Base-by-base conservation (phyloP, 2,329 filamentous ascomycete species). In the Pseudocercospora pini-densiflorae region DNA sequence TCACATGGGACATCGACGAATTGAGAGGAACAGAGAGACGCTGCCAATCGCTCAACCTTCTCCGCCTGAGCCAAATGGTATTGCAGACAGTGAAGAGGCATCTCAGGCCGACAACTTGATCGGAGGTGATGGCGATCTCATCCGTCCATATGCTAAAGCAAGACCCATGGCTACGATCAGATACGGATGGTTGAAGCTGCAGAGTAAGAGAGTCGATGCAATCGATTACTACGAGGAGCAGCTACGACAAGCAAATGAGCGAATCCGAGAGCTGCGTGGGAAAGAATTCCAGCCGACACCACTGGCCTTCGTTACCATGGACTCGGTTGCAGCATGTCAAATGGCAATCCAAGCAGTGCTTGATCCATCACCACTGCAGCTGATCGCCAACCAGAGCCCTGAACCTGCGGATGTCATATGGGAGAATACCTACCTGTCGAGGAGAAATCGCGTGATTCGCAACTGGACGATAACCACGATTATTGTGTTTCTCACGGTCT, bases 281-380 rank as follows among this genome's bases (percentile, higher is more conserved):
- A 92, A 92, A 77, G 86, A 91, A 3, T 98, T 93, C 73, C 82
- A 86, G 5, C 85, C 95, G 0, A 94, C 90, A 0, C 90, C 94
- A 58, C 86, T 96, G 67, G 96, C 96, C 0, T 97, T 99, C 78
- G 92, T 99, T 45, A 98, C 95, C 0, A 96, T 99, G 93, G 92
- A 97, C 81, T 95, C 93, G 3, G 95, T 97, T 59, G 92, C 94
- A 14, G 90, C 94, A 21, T 88, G 87, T 70, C 95, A 99, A 81
- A 97, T 98, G 93, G 92, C 94, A 24, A 92, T 97, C 51, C 95
- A 99, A 79, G 94, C 95, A 3, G 90, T 97, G 10, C 88, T 99
- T 61, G 94, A 98, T 75, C 93, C 95, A 3, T 90, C 92, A 10
- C 95, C 96, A 0, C 90, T 94, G 65, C 90, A 92, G 67, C 85